Percentiles rank a stretch among this genome's conserved stretches.
These are phyloP conservation scores for Melaleuca quinquenervia DNA, from an alignment of 345 rosid genomes.

Conservation along the genomic window DNA sequence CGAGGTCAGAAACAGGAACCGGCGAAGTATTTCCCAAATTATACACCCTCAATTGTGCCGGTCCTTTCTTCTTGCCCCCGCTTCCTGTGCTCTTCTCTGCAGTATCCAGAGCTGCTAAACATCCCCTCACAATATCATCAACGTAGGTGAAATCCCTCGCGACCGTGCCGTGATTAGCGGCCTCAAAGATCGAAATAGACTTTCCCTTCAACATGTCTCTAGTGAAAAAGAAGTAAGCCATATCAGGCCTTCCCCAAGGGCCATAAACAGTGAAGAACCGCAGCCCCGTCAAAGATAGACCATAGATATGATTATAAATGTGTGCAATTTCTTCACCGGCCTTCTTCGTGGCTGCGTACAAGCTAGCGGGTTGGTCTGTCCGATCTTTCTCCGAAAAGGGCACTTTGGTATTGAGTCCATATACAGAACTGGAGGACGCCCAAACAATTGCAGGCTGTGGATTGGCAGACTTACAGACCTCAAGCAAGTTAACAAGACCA, in stretches of 20 bases:
- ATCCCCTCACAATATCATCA: slow-evolving; percentile 90
- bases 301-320: slow-evolving; percentile 41
- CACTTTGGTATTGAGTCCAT: slow-evolving; percentile 34
- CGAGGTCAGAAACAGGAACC: slow-evolving; percentile 76
- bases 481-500: slow-evolving; percentile 33
- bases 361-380: slow-evolving; percentile 90
- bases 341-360: slow-evolving; percentile 43
- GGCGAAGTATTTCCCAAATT: slow-evolving; percentile 95
- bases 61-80: slow-evolving; percentile 83
- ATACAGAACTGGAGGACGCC: slow-evolving; percentile 42
- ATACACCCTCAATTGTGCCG: slow-evolving; percentile 80
- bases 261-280: slow-evolving; percentile 44
- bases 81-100: slow-evolving; percentile 90
- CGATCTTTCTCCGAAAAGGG: slow-evolving; percentile 52
- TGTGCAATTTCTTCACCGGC: slow-evolving; percentile 51
- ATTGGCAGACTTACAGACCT: slow-evolving; percentile 27
- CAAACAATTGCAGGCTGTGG: slow-evolving; percentile 46
- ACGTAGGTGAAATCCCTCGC: slow-evolving; percentile 89
- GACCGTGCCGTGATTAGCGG: slow-evolving; percentile 22
- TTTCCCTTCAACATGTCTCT: slow-evolving; percentile 35
- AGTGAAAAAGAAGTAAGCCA: slow-evolving; percentile 51
- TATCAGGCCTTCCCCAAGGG: slow-evolving; percentile 48
- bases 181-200: slow-evolving; percentile 31
- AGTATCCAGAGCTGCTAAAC: slow-evolving; percentile 74
- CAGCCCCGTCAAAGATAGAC: slow-evolving; percentile 40